These are phyloP conservation scores for Plasmopara muralis DNA, from an alignment of 352 stramenopile genomes.

Conservation along the genomic window DNA sequence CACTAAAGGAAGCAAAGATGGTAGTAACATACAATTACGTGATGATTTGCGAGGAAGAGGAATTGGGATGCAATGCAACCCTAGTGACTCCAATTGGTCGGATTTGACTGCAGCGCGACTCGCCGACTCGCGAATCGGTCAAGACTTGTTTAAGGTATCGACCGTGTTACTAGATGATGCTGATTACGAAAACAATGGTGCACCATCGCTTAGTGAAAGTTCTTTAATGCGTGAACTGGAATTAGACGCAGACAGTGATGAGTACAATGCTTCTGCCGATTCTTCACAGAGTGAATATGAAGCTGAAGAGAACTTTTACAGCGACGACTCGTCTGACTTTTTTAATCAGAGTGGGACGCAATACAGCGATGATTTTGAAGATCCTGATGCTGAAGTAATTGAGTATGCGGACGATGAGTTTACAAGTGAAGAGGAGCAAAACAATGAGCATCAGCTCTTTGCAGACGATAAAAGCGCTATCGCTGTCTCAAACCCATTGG, in stretches of 20 bases:
- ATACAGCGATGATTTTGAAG: slow-evolving; percentile 82
- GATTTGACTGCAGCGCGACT: slow-evolving; percentile 3
- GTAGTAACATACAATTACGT: slow-evolving; percentile 7
- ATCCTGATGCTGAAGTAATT: slow-evolving; percentile 68
- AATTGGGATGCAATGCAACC: neutral
- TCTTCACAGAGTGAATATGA: slow-evolving; percentile 71
- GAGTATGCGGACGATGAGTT: slow-evolving; percentile 74
- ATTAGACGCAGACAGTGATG: slow-evolving; percentile 46
- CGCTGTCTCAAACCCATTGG: slow-evolving; percentile 8
- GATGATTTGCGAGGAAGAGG: slow-evolving; percentile 2
- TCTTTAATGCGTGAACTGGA: slow-evolving; percentile 52
- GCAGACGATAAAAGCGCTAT: slow-evolving; percentile 5
- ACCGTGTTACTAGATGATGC: slow-evolving; percentile 27
- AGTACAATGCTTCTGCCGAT: slow-evolving; percentile 26
- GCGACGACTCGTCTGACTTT: slow-evolving; percentile 64
- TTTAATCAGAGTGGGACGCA: slow-evolving; percentile 59
- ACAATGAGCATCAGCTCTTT: neutral
- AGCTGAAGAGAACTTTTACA: slow-evolving; percentile 82
- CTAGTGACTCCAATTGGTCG: slow-evolving; percentile 4
- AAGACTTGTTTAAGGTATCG: slow-evolving; percentile 20
- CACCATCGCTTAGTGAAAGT: slow-evolving; percentile 42
- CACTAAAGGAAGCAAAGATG: slow-evolving; percentile 25
- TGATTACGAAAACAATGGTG: slow-evolving; percentile 17
- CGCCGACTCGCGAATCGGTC: slow-evolving; percentile 13
- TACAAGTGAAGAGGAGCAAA: slow-evolving; percentile 25